These are phyloP conservation scores for Morella rubra DNA, from an alignment of 306 rosid species.

Conservation along the genomic window DNA sequence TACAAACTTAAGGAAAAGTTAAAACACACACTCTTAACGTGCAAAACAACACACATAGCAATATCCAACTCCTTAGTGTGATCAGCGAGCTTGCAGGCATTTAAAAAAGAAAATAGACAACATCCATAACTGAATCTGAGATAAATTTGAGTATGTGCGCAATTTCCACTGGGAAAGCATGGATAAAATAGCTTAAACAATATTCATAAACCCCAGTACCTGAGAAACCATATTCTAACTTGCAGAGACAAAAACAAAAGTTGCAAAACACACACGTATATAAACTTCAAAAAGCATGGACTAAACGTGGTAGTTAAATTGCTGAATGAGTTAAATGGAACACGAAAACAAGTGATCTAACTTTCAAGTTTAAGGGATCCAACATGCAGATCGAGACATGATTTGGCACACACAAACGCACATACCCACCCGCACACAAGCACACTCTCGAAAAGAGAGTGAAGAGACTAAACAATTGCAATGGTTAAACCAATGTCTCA, in stretches of 20 bases:
- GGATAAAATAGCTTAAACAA: too few species aligned
- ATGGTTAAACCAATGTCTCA: background rate
- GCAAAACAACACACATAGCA: background rate
- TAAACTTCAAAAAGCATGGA: conserved; percentile 1
- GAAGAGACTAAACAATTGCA: too few species aligned
- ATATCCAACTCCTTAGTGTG: too few species aligned
- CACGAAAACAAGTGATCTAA: background rate
- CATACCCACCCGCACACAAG: background rate
- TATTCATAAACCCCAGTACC: too few species aligned
- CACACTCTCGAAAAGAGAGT: too few species aligned
- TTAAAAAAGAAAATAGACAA: too few species aligned
- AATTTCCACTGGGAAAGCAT: too few species aligned
- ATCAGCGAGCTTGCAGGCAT: background rate
- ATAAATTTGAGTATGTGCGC: too few species aligned
- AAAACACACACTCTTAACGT: background rate
- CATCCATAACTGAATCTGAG: too few species aligned
- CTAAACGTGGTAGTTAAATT: background rate
- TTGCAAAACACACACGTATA: background rate
- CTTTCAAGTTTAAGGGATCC: background rate
- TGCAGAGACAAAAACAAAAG: background rate
- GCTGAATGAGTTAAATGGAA: background rate
- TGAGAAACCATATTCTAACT: too few species aligned
- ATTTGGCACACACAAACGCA: background rate
- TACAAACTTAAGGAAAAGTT: background rate
- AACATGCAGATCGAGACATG: background rate